phyloP scores from a whole-genome alignment of 495 filamentous ascomycete genomes.

The Cercophora newfieldiana region DNA sequence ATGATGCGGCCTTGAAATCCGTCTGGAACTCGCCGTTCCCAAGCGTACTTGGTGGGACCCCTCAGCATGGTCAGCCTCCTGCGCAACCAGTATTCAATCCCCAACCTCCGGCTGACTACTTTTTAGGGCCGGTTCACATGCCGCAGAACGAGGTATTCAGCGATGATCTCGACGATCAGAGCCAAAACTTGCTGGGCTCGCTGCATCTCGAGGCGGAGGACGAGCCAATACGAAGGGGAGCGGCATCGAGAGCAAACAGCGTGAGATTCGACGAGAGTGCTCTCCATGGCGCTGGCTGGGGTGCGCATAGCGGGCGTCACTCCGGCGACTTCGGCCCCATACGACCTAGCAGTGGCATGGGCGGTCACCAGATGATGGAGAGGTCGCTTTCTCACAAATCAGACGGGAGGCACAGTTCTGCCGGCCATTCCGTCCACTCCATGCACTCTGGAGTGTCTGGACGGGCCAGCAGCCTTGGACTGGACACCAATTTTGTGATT shows the following conservation, averaged over 20 bases:
- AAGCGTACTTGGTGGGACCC: conserved; percentile 69
- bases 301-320: conserved; percentile 73
- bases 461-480: conserved; percentile 77
- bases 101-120: conserved; percentile 27
- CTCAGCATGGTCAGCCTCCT: conserved; percentile 69
- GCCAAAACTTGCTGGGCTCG: conserved; percentile 66
- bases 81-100: neutral
- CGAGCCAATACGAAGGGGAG: conserved; percentile 78
- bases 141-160: conserved; percentile 60
- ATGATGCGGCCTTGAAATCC: conserved; percentile 77
- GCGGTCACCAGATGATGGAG: conserved; percentile 77
- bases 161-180: conserved; percentile 77
- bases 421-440: conserved; percentile 75
- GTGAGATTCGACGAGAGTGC: conserved; percentile 99
- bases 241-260: conserved; percentile 89
- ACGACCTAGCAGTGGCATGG: conserved; percentile 77
- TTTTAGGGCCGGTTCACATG: conserved; percentile 69
- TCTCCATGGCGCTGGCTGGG: conserved; percentile 80
- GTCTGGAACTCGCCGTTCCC: conserved; percentile 91
- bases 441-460: conserved; percentile 66
- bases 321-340: conserved; percentile 77
- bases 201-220: conserved; percentile 79
- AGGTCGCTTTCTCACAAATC: conserved; percentile 91
- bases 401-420: conserved; percentile 92
- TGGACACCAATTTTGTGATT: conserved; percentile 70